Evolutionary conservation across 805 yeast genomes (phyloP), one percentile per base, ranked within the genome.

Genomic region (Nakazawaea ernobii): DNA sequence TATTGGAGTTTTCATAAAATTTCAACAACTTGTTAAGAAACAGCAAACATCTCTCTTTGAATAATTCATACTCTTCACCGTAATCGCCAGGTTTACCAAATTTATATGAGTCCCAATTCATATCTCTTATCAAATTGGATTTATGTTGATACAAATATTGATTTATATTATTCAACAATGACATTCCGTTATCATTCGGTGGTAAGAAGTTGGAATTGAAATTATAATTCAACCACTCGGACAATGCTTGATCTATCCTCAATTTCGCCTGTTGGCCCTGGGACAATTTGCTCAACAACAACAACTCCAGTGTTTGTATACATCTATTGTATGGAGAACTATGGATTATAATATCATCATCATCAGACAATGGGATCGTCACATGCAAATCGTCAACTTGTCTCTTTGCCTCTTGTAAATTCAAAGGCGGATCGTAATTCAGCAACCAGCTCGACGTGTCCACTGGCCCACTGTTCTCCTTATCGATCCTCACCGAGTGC

Each of bases 291-390:
- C 53, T 55, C 2, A 61, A 29, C 24, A 67, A 29, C 24, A 67
- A 42, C 32, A 64, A 35, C 46, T 65, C 70, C 8, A 66, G 59
- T 0, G 75, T 72, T 53, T 72, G 74, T 6, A 71, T 55, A 52
- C 77, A 72, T 50, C 76, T 52, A 38, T 70, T 62, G 48, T 71
- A 72, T 0, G 77, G 77, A 1, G 75, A 71, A 5, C 69, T 61
- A 52, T 71, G 75, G 4, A 66, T 54, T 26, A 63, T 53, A 3
- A 65, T 15, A 30, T 59, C 45, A 32, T 54, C 43, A 15, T 41
- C 39, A 20, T 47, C 29, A 9, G 44, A 20, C 36, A 13, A 13
- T 11, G 51, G 26, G 32, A 52, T 45, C 11, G 59, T 46, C 7
- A 62, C 35, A 46, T 61, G 57, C 17, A 58, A 54, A 14, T 39